Percentiles rank a stretch among this genome's conserved stretches.
phyloP scores from a whole-genome alignment of 2,329 filamentous ascomycete genomes.

The Fonsecaea multimorphosa region DNA sequence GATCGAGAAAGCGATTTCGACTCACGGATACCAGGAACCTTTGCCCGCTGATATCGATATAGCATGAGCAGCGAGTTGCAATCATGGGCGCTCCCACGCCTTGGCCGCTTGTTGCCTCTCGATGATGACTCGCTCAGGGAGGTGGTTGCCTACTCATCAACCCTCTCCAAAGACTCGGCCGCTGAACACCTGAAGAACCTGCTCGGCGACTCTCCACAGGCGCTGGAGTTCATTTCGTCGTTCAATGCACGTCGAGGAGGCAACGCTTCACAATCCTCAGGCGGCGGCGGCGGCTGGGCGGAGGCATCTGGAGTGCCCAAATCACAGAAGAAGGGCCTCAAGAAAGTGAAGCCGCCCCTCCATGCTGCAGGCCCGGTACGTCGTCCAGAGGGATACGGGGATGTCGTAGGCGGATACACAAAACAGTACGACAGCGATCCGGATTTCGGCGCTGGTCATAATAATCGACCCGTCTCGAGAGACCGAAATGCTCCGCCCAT shows the following conservation, averaged over 20 bases:
- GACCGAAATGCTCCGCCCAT: constrained; percentile 54
- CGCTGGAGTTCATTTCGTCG: constrained; percentile 72
- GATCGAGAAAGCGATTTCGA: not conserved
- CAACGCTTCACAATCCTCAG: constrained; percentile 30
- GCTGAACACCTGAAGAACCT: constrained; percentile 86
- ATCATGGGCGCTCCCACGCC: constrained; percentile 69
- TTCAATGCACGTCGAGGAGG: constrained; percentile 72
- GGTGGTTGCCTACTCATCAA: constrained; percentile 79
- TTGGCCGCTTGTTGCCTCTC: constrained; percentile 80
- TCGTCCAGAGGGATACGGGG: constrained; percentile 67
- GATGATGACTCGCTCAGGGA: constrained; percentile 85
- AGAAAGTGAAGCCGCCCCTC: constrained; percentile 66
- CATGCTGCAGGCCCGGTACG: constrained; percentile 68
- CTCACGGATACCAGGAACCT: not conserved
- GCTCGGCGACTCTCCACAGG: constrained; percentile 81
- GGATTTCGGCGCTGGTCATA: not conserved
- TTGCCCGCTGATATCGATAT: not conserved
- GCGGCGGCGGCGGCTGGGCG: not conserved
- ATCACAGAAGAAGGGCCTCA: constrained; percentile 53
- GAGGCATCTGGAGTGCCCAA: constrained; percentile 37
- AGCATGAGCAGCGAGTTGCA: constrained; percentile 50
- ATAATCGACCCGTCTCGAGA: constrained; percentile 38
- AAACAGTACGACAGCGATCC: constrained; percentile 64
- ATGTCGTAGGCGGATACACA: constrained; percentile 72
- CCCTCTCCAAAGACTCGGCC: constrained; percentile 76